Evolutionary conservation across 495 filamentous ascomycete genomes (phyloP).

Genomic region (Baudoinia panamericana): DNA sequence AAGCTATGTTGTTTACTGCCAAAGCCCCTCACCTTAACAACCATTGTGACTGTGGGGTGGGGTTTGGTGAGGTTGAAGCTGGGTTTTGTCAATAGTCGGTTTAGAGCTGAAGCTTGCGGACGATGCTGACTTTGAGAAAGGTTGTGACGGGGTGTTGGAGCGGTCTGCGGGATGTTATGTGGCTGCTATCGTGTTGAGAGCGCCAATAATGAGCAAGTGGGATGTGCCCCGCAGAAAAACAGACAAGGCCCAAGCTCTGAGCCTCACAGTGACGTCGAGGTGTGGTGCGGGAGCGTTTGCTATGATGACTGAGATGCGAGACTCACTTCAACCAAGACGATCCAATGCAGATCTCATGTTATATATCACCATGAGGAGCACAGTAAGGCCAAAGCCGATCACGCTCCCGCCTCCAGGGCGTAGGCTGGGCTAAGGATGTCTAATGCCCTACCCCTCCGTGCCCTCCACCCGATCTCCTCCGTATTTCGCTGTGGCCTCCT

Average conservation of each 20-base stretch:
- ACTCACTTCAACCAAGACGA: neutral
- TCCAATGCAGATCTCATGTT: neutral
- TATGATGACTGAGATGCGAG: neutral
- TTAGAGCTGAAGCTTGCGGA: neutral
- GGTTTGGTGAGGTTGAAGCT: neutral
- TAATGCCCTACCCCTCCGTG: neutral
- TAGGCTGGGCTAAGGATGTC: neutral
- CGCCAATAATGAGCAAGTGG: neutral
- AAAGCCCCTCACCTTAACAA: slow-evolving; percentile 26
- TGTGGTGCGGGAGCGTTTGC: neutral
- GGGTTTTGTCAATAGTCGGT: neutral
- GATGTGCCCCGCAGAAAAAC: too few relatives aligned
- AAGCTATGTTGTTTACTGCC: neutral
- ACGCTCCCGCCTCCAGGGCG: too few relatives aligned
- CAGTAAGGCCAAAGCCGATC: neutral
- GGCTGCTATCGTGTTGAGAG: neutral
- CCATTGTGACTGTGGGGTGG: slow-evolving; percentile 22
- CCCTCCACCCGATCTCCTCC: neutral
- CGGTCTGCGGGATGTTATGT: neutral
- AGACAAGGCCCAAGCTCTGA: too few relatives aligned
- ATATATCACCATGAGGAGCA: neutral
- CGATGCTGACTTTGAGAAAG: neutral
- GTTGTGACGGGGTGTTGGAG: neutral
- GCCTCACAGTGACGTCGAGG: too few relatives aligned
- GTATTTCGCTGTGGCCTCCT: neutral